These are phyloP conservation scores for Suillus ampliporus DNA, from an alignment of 768 basidiomycete genomes.

Conservation along the genomic window DNA sequence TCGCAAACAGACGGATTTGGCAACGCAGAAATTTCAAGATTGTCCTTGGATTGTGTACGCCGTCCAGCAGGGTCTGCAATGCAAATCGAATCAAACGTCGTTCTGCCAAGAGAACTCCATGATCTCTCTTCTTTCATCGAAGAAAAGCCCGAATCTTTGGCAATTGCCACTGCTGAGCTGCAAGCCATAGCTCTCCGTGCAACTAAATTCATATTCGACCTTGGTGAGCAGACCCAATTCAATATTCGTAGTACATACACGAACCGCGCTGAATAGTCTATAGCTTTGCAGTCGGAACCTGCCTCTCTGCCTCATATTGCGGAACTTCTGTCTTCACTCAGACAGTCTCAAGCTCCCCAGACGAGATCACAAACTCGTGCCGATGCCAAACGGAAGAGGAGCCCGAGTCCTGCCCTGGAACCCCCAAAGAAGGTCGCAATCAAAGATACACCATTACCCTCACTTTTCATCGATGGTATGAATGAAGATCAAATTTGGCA, in stretches of 20 bases:
- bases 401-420: slow-evolving; percentile 45
- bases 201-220: slow-evolving; percentile 77
- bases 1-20: neutral
- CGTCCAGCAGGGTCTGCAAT: neutral
- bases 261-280: slow-evolving; percentile 6
- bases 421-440: slow-evolving; percentile 41
- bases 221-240: slow-evolving; percentile 53
- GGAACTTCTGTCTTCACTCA: slow-evolving; percentile 69
- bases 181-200: slow-evolving; percentile 65
- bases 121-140: slow-evolving; percentile 61
- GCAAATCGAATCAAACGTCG: slow-evolving; percentile 21
- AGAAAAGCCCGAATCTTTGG: slow-evolving; percentile 57
- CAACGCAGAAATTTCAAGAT: neutral
- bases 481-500: slow-evolving; percentile 91
- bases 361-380: slow-evolving; percentile 70
- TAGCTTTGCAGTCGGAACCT: slow-evolving; percentile 73
- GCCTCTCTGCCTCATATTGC: slow-evolving; percentile 67
- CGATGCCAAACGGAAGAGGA: slow-evolving; percentile 43
- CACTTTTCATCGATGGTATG: slow-evolving; percentile 79
- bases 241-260: slow-evolving; percentile 7
- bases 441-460: slow-evolving; percentile 72
- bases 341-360: slow-evolving; percentile 70
- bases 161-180: slow-evolving; percentile 58
- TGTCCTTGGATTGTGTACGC: neutral
- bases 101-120: slow-evolving; percentile 49